Evolutionary conservation across 495 filamentous ascomycete species (phyloP), one percentile per base, ranked within the genome.

Genomic region (Neurospora hispaniola): DNA sequence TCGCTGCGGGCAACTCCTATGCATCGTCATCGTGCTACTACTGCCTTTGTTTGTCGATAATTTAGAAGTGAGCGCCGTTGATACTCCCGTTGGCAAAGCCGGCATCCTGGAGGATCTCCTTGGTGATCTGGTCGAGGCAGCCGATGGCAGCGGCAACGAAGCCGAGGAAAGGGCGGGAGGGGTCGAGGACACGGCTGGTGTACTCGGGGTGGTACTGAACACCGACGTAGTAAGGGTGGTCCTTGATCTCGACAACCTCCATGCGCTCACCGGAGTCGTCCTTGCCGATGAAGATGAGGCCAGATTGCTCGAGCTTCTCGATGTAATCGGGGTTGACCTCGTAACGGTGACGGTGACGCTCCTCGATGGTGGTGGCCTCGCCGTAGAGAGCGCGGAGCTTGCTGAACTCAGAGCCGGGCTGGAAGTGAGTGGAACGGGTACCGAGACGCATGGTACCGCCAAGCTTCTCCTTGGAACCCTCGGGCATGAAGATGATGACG

Each of bases 371-470:
- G 12, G 81, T 74, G 8, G 73, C 76, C n/a, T 83, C 80, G 0
- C 89, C 91, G 77, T 97, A 98, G 8, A 98, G 83, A 11, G 84
- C 83, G 10, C 94, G 90, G 11, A 97, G 84, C 71, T 89, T 89
- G 69, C 88, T 91, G 92, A 93, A 97, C 79, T 97, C 93, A 62
- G 86, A 90, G 72, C 88, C 89, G 3, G 84, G 78, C 81, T 97
- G 90, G 88, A 94, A 97, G 74, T 90, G 76, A 38, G 90, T 91
- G 14, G 89, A 86, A 38, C 91, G 89, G 42, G 90, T 86, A 43
- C 94, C 95, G 7, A 99, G 88, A 43, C 96, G 89, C 96, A 98
- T 98, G 0, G 94, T 98, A 43, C 92, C 96, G 43, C 96, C 96
- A 78, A 97, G 86, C 86, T 91, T 84, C 90, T 82, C 75, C 35